These are phyloP conservation scores for Xylaria scruposa DNA, from an alignment of 495 filamentous ascomycete species.

Conservation along the genomic window DNA sequence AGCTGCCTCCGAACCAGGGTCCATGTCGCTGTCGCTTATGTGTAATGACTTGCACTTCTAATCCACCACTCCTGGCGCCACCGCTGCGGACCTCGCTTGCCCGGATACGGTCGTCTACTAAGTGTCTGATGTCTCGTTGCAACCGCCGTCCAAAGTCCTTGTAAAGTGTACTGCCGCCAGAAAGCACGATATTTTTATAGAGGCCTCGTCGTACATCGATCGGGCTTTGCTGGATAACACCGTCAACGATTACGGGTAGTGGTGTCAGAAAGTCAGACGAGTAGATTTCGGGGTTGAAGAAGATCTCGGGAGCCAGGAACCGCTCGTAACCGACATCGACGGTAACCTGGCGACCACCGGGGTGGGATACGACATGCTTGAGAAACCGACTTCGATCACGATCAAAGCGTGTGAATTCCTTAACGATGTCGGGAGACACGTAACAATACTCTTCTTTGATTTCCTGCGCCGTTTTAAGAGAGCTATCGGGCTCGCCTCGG, in stretches of 20 bases:
- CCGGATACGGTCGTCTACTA: conserved; percentile 72
- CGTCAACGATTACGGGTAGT: conserved; percentile 90
- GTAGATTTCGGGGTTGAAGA: conserved; percentile 99
- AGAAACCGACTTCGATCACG: conserved; percentile 87
- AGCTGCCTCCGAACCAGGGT: conserved; percentile 96
- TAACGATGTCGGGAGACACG: conserved; percentile 97
- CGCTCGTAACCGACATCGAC: conserved; percentile 98
- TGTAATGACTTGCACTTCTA: conserved; percentile 95
- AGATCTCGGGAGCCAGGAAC: conserved; percentile 97
- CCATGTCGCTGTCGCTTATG: conserved; percentile 98
- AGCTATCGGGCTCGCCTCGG: conserved; percentile 94
- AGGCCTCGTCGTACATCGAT: conserved; percentile 96
- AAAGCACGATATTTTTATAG: conserved; percentile 99
- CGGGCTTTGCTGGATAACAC: conserved; percentile 94
- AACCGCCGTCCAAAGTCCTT: conserved; percentile 95
- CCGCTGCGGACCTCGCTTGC: conserved; percentile 83
- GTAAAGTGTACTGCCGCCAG: conserved; percentile 94
- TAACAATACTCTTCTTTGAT: conserved; percentile 99
- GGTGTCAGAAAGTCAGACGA: conserved; percentile 97
- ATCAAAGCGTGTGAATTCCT: conserved; percentile 94
- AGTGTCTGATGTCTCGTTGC: conserved; percentile 93
- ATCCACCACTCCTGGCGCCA: conserved; percentile 87
- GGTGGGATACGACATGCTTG: conserved; percentile 84
- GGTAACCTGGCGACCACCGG: conserved; percentile 81
- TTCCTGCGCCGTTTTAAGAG: conserved; percentile 93